phyloP scores from a whole-genome alignment of 108 stramenopile genomes.

The Cyclotella baltica region DNA sequence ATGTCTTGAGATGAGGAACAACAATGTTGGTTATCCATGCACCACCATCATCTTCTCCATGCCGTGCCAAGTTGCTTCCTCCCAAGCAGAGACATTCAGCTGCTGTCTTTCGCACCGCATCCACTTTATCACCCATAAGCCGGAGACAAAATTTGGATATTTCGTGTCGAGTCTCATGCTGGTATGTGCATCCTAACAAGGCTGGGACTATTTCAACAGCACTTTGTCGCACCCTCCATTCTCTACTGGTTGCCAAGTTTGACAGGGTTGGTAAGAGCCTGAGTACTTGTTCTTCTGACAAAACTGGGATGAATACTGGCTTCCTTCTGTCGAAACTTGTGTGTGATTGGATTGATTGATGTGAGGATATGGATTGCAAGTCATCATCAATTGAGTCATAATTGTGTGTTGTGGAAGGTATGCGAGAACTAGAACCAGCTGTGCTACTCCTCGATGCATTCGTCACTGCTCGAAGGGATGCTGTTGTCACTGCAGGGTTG shows the following conservation, averaged over 20 bases:
- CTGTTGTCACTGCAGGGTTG: slow-evolving; percentile 88
- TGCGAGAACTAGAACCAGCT: slow-evolving; percentile 45
- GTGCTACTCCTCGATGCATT: slow-evolving; percentile 83
- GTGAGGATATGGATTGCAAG: slow-evolving; percentile 71
- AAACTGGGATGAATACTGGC: slow-evolving; percentile 87
- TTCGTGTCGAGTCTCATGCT: slow-evolving; percentile 81
- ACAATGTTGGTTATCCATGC: slow-evolving; percentile 88
- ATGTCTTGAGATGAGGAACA: slow-evolving; percentile 74
- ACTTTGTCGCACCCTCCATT: slow-evolving; percentile 91
- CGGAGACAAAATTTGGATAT: slow-evolving; percentile 80
- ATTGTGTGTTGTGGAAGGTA: slow-evolving; percentile 38
- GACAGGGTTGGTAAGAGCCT: slow-evolving; percentile 86
- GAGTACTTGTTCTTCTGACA: slow-evolving; percentile 85
- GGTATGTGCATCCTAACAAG: slow-evolving; percentile 83
- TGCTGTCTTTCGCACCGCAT: slow-evolving; percentile 84
- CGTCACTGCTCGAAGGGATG: slow-evolving; percentile 88
- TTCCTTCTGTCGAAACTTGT: slow-evolving; percentile 63
- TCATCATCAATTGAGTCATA: slow-evolving; percentile 65
- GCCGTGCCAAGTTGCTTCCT: slow-evolving; percentile 83
- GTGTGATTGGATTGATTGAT: slow-evolving; percentile 60
- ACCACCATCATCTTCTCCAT: slow-evolving; percentile 77
- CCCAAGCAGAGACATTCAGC: slow-evolving; percentile 88
- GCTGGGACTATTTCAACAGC: slow-evolving; percentile 94
- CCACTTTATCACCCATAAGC: slow-evolving; percentile 83
- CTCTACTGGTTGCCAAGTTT: slow-evolving; percentile 79